Conservation (phyloP, 2,329 filamentous ascomycete genomes). For the Ascochyta viciae-villosae region DNA sequence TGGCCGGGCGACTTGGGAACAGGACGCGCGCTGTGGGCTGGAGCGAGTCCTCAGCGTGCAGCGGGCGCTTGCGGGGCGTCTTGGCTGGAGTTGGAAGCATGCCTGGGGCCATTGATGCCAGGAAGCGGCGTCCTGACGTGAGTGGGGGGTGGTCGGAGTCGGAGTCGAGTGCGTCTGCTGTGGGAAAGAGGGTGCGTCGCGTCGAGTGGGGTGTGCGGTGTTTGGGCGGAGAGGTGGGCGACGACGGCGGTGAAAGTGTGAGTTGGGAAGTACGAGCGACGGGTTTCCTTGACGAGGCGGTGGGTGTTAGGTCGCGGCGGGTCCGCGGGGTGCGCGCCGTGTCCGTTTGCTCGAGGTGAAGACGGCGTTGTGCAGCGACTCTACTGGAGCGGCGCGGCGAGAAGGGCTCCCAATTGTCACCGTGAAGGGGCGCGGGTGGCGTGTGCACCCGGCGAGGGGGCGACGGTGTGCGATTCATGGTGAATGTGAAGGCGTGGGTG, state of each 20-base stretch:
- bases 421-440: slow-evolving; percentile 72
- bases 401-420: slow-evolving; percentile 76
- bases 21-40: slow-evolving; percentile 60
- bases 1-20: slow-evolving; percentile 68
- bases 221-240: slow-evolving; percentile 47
- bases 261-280: slow-evolving; percentile 55
- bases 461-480: slow-evolving; percentile 64
- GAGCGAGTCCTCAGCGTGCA: slow-evolving; percentile 50
- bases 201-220: slow-evolving; percentile 39
- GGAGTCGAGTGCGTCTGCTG: slow-evolving; percentile 33
- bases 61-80: slow-evolving; percentile 70
- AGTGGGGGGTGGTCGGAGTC: slow-evolving; percentile 40
- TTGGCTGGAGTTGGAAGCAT: slow-evolving; percentile 82
- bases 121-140: slow-evolving; percentile 35
- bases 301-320: slow-evolving; percentile 41
- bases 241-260: slow-evolving; percentile 54
- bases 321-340: slow-evolving; percentile 28
- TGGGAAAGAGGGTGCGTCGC: slow-evolving; percentile 35
- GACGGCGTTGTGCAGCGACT: slow-evolving; percentile 62
- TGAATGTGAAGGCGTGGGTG: slow-evolving; percentile 1
- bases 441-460: slow-evolving; percentile 66
- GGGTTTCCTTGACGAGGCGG: slow-evolving; percentile 32
- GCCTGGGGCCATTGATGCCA: slow-evolving; percentile 46
- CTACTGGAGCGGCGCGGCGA: slow-evolving; percentile 71
- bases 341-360: slow-evolving; percentile 34